Evolutionary conservation across 208 protist species (phyloP).

Genomic region (Acanthamoeba lenticulata): DNA sequence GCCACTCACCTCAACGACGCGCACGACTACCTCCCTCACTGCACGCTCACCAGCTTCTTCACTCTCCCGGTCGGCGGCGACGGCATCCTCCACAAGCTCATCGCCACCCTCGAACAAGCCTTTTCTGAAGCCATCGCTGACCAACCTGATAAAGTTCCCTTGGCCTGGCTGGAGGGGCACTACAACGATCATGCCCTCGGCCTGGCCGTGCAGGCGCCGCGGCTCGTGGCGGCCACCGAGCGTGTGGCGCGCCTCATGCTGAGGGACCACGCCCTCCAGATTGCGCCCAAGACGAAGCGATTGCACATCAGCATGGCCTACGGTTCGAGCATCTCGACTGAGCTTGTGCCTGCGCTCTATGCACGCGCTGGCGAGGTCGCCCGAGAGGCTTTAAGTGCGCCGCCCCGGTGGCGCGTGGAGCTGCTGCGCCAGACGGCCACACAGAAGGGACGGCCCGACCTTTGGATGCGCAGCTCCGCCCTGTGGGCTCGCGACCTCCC

Average conservation of each 20-base stretch:
- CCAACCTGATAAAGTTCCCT: neutral
- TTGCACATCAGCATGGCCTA: slow-evolving; percentile 58
- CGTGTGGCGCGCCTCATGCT: neutral
- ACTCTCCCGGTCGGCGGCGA: neutral
- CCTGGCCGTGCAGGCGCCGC: neutral
- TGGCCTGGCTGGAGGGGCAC: neutral
- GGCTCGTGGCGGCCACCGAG: neutral
- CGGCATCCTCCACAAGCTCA: neutral
- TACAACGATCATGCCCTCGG: neutral
- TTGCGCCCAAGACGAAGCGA: neutral
- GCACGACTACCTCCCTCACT: slow-evolving; percentile 44
- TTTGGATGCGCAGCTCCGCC: neutral
- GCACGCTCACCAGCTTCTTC: slow-evolving; percentile 26
- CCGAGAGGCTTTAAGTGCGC: neutral
- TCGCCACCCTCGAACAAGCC: neutral
- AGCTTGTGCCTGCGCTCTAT: neutral
- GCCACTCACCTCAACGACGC: neutral
- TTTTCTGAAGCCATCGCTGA: neutral
- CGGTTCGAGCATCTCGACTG: neutral
- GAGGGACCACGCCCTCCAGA: neutral
- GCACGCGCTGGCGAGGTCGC: neutral
- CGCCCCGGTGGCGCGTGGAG: neutral
- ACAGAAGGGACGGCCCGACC: neutral
- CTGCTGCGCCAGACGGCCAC: neutral
- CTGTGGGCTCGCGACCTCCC: too few species aligned